These are phyloP conservation scores for Aquilaria sinensis DNA, from an alignment of 345 rosid genomes.

Conservation along the genomic window DNA sequence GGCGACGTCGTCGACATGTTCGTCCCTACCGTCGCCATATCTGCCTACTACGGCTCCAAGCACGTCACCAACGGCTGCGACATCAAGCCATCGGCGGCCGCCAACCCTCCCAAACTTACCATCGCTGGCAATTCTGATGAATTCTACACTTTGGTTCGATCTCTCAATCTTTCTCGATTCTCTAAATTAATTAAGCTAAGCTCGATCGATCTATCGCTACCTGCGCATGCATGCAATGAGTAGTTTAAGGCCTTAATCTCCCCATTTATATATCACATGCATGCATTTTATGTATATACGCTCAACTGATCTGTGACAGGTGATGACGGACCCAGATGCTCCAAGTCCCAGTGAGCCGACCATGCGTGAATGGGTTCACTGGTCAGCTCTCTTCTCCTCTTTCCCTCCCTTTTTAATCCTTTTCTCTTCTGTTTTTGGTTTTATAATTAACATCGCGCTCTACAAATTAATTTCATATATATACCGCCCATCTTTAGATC, in stretches of 20 bases:
- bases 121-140: conserved; percentile 55
- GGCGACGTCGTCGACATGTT: conserved; percentile 91
- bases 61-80: conserved; percentile 82
- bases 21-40: conserved; percentile 53
- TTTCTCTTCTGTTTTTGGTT: neutral
- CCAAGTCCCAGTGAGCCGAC: conserved; percentile 91
- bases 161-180: neutral
- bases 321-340: conserved; percentile 94
- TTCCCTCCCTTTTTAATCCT: neutral
- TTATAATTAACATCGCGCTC: neutral
- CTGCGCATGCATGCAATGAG: conserved; percentile 3
- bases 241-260: too few species aligned
- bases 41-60: conserved; percentile 58
- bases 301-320: conserved; percentile 27
- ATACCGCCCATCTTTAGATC: too few species aligned
- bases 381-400: conserved; percentile 29
- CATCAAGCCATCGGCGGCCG: conserved; percentile 69
- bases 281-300: too few species aligned
- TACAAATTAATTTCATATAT: too few species aligned
- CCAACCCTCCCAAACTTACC: conserved; percentile 49
- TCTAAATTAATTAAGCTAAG: neutral
- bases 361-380: conserved; percentile 87
- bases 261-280: too few species aligned
- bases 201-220: neutral
- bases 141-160: conserved; percentile 60